Base-by-base conservation (phyloP, 106 monocot genomes). In the Iris macrosiphon region DNA sequence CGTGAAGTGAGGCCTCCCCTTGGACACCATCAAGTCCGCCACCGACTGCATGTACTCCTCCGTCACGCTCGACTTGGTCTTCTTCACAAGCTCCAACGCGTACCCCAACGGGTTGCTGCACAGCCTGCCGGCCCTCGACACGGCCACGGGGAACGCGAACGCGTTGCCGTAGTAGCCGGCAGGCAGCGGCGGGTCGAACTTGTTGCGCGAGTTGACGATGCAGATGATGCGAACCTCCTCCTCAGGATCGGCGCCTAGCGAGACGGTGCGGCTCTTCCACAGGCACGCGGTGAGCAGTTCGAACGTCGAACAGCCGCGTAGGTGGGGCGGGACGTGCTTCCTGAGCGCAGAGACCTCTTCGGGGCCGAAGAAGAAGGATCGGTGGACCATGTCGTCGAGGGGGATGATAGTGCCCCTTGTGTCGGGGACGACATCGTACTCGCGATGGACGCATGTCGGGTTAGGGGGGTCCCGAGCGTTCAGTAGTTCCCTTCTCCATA, bases 151-250 rank as follows among this genome's bases (percentile, higher is more conserved):
- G 49, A 75, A 75, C 6, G 74, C 74, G 41, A 90, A 68, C 0
- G 80, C 80, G 47, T 90, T 90, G 3, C 89, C 89, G 37, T 85
- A 90, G 81, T 65, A 90, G 9, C 89, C 89, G 0, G 11, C 21
- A 2, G 89, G 84, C 15, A 85, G 26, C 16, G 20, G 39, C 0
- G 50, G 32, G 15, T 49, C 32, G 21, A 37, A 18, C 54, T 63
- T 71, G 37, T 42, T 56, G 11, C 80, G 70, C 0, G 57, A 68
- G 21, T 60, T 78, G 14, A 81, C 74, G 62, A 78, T 71, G 81
- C 61, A 71, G 45, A 66, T 57, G 46, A 73, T 49, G 52, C 73
- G 72, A 4, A 68, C 63, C 31, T 73, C 68, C 23, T 69, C 72
- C 0, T 64, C 28, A 1, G 63, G 58, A 23, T 32, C 46, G 16